phyloP scores from a whole-genome alignment of 495 filamentous ascomycete species.

The Cudoniella acicularis region DNA sequence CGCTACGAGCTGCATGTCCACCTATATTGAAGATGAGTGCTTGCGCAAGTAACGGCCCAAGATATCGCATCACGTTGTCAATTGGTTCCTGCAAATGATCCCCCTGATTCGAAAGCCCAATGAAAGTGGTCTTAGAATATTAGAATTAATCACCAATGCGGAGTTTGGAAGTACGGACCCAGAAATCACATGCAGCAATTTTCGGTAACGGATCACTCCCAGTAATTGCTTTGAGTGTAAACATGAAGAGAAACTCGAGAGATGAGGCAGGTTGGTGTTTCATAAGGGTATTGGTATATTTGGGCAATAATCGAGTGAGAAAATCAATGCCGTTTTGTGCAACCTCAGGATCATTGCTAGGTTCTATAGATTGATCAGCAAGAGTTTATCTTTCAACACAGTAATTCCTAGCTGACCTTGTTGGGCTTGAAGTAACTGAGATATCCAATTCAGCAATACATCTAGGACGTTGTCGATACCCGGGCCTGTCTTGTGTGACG shows the following conservation, averaged over 20 bases:
- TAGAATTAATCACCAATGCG: constrained; percentile 16
- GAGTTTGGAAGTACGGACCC: constrained; percentile 48
- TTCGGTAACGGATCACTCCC: constrained; percentile 78
- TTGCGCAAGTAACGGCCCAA: constrained; percentile 56
- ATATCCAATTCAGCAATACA: constrained; percentile 60
- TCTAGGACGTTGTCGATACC: constrained; percentile 40
- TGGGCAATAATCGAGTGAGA: constrained; percentile 60
- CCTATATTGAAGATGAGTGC: constrained; percentile 65
- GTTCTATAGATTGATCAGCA: constrained; percentile 34
- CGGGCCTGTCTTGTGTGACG: constrained; percentile 45
- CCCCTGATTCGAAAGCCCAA: constrained; percentile 37
- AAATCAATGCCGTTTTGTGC: constrained; percentile 74
- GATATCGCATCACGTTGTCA: constrained; percentile 49
- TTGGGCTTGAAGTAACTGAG: constrained; percentile 59
- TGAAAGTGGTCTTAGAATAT: constrained; percentile 41
- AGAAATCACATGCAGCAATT: constrained; percentile 73
- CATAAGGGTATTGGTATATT: constrained; percentile 57
- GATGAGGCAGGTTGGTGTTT: constrained; percentile 42
- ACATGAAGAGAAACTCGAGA: constrained; percentile 69
- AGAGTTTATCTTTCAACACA: background rate
- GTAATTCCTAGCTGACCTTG: constrained; percentile 42
- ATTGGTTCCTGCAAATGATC: constrained; percentile 42
- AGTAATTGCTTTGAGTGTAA: constrained; percentile 67
- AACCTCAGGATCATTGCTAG: constrained; percentile 72
- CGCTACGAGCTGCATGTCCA: constrained; percentile 70